Base-by-base conservation (phyloP, 257 asterid species). In the Leonotis leonurus region DNA sequence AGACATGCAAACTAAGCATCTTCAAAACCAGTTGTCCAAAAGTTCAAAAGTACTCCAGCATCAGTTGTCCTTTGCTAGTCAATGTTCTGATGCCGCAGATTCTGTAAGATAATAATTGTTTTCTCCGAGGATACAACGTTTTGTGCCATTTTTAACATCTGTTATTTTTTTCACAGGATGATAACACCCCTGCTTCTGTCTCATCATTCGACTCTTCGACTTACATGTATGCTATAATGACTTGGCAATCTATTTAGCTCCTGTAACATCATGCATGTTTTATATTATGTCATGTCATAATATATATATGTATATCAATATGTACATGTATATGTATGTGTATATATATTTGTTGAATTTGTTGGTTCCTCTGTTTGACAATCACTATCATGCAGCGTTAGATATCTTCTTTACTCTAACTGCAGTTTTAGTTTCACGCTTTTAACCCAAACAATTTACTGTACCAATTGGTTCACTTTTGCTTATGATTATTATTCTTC, bases 41-140 rank as follows among this genome's bases (percentile, higher is more conserved):
- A 62, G 65, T 62, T 68, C 48, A 60, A 73, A 73, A 71, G 68
- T 70, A 68, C 80, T 84, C 65, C 91, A 83, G 56, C 87, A 72
- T 39, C 96, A 86, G 75, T 70, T 41, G 30, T 86, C 93, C 41
- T 86, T 77, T 81, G 77, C 81, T 41, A 85, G 93, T 75, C 89
- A 80, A 73, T 68, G 68, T 76, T 85, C 97, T 58, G 91, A 84
- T 61, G 77, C 77, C 63, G 81, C 88, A 58, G 87, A 85, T 55
- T 70, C 80, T 9, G 97, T 92, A 89, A 68, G 90, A 49, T 36
- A 14, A 37, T 22, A 49, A 37, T 27, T 20, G 20, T 69, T 44
- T 64, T 40, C 61, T 48, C 24, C 32, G 10, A 40, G n/a, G 68
- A 27, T 36, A 57, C 32, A 29, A 33, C 30, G 14, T 29, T 5